phyloP scores from a whole-genome alignment of 305 asterid genomes.

The Plantago rigida region DNA sequence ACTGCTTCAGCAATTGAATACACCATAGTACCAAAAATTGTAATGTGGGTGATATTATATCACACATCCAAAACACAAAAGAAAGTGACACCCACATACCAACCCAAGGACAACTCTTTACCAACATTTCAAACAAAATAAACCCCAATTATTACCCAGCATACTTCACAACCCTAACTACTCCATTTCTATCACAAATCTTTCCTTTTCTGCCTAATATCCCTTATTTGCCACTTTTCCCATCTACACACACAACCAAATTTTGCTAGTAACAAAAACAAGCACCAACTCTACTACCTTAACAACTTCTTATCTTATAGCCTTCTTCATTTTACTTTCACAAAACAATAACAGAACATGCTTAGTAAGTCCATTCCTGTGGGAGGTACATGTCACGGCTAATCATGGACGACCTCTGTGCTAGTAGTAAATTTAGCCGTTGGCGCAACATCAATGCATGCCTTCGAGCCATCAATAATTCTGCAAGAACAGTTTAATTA shows the following conservation, averaged over 20 bases:
- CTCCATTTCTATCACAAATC: not conserved
- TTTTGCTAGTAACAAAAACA: constrained; percentile 19
- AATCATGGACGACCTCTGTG: constrained; percentile 24
- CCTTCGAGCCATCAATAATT: constrained; percentile 37
- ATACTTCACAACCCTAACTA: not conserved
- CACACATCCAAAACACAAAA: constrained; percentile 14
- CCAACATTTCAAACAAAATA: not conserved
- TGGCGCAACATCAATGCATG: constrained; percentile 30
- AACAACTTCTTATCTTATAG: not conserved
- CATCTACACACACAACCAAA: constrained; percentile 31
- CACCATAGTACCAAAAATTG: constrained; percentile 16
- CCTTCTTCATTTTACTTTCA: constrained; percentile 15
- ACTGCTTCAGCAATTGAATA: constrained; percentile 15
- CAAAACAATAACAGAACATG: constrained; percentile 4
- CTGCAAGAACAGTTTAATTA: constrained; percentile 23
- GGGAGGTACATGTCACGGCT: constrained; percentile 32
- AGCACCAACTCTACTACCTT: constrained; percentile 14
- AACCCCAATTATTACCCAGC: not conserved
- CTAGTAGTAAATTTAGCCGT: constrained; percentile 20
- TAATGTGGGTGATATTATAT: constrained; percentile 5
- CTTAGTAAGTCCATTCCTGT: constrained; percentile 47
- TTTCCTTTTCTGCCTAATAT: constrained; percentile 1
- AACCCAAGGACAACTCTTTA: constrained; percentile 1
- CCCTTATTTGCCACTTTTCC: constrained; percentile 24
- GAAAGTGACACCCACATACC: constrained; percentile 6